phyloP scores from a whole-genome alignment of 2,329 filamentous ascomycete species.

The Orbilia oligospora region DNA sequence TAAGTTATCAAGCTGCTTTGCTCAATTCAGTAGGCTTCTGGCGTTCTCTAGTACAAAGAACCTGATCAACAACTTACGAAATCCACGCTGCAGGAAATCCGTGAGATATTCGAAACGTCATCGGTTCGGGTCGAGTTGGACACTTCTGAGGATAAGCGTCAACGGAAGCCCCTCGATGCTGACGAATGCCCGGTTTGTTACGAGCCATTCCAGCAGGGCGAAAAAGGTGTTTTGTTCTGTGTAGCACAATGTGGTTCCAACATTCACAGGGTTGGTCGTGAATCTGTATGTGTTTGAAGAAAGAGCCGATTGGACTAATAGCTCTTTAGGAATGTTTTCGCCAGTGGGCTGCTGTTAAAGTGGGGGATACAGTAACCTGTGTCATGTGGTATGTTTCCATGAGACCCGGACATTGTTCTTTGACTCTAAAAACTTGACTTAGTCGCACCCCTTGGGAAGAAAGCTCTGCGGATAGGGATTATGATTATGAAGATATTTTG shows the following conservation, averaged over 20 bases:
- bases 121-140: conserved; percentile 68
- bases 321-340: conserved; percentile 61
- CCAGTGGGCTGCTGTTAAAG: conserved; percentile 62
- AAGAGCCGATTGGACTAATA: not conserved
- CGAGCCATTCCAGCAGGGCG: conserved; percentile 68
- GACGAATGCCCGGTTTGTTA: conserved; percentile 75
- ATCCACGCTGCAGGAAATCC: conserved; percentile 70
- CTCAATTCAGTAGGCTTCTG: conserved; percentile 67
- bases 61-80: not conserved
- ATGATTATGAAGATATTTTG: conserved; percentile 35
- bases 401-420: not conserved
- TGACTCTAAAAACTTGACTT: not conserved
- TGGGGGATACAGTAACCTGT: conserved; percentile 61
- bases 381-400: conserved; percentile 63
- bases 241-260: conserved; percentile 64
- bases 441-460: conserved; percentile 52
- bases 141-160: conserved; percentile 60
- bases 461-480: conserved; percentile 4
- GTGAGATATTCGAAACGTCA: conserved; percentile 72
- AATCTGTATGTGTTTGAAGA: not conserved
- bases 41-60: not conserved
- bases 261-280: conserved; percentile 61
- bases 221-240: conserved; percentile 62
- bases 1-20: conserved; percentile 76
- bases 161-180: conserved; percentile 70